Conservation (phyloP, 768 basidiomycete species). For the Pleurotus salmoneostramineus region DNA sequence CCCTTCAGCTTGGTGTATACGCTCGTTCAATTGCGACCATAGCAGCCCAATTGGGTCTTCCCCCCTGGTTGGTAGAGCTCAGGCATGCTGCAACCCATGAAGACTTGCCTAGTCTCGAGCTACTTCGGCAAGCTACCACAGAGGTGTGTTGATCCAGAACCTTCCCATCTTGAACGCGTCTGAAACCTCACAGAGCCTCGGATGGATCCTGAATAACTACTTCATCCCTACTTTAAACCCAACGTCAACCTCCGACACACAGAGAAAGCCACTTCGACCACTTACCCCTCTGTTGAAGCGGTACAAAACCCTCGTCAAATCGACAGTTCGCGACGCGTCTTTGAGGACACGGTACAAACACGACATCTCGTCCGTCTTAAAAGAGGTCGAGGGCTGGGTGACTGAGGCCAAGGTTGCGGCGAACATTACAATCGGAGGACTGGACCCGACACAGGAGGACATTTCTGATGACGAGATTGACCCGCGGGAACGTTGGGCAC, state of each 20-base stretch:
- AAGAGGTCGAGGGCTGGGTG: slow-evolving; percentile 76
- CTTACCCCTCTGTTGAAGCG: slow-evolving; percentile 64
- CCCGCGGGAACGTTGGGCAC: slow-evolving; percentile 58
- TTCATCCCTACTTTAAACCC: slow-evolving; percentile 75
- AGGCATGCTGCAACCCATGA: slow-evolving; percentile 97
- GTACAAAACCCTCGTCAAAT: slow-evolving; percentile 70
- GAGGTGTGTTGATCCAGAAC: slow-evolving; percentile 41
- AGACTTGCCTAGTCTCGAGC: slow-evolving; percentile 79
- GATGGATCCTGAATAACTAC: slow-evolving; percentile 83
- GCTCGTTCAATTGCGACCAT: slow-evolving; percentile 90
- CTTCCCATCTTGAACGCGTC: neutral
- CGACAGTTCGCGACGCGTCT: slow-evolving; percentile 61
- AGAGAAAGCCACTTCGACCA: slow-evolving; percentile 41
- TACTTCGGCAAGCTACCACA: slow-evolving; percentile 71
- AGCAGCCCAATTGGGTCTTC: slow-evolving; percentile 81
- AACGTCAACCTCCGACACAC: slow-evolving; percentile 26
- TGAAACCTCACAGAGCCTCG: slow-evolving; percentile 53
- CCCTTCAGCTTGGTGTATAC: slow-evolving; percentile 83
- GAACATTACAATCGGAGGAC: slow-evolving; percentile 39
- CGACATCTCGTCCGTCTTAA: slow-evolving; percentile 45
- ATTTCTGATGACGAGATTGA: slow-evolving; percentile 34
- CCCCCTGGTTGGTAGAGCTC: slow-evolving; percentile 86
- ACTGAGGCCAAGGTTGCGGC: slow-evolving; percentile 67
- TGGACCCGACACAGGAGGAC: slow-evolving; percentile 29
- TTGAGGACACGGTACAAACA: slow-evolving; percentile 45